These are phyloP conservation scores for Colletotrichum endophyticum DNA, from an alignment of 2,329 filamentous ascomycete species.

Conservation along the genomic window DNA sequence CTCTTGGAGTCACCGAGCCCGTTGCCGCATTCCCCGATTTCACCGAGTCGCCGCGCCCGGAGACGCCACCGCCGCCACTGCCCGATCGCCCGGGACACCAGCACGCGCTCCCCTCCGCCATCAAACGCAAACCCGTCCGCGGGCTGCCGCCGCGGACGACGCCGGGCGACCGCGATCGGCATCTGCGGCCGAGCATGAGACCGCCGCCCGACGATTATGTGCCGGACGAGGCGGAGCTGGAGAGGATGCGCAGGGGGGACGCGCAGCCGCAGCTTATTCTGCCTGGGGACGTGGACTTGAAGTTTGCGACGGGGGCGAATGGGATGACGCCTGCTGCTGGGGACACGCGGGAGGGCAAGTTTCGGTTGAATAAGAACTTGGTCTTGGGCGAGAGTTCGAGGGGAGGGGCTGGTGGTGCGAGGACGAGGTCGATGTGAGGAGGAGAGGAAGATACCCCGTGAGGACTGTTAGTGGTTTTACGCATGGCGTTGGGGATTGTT, in stretches of 20 bases:
- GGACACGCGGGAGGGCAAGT: conserved; percentile 11
- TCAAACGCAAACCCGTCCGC: neutral
- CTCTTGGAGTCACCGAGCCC: neutral
- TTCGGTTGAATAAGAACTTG: neutral
- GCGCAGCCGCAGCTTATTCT: conserved; percentile 27
- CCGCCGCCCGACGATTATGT: conserved; percentile 23
- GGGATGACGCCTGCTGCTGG: conserved; percentile 16
- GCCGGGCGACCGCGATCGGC: neutral
- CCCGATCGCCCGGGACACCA: neutral
- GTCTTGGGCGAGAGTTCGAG: neutral
- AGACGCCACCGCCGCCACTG: neutral
- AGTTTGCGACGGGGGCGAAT: conserved; percentile 17
- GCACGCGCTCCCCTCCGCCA: neutral
- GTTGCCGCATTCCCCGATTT: neutral
- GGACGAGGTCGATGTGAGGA: neutral
- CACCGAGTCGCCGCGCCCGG: neutral
- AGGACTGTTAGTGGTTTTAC: neutral
- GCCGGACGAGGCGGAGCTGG: conserved; percentile 24
- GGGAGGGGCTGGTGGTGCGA: neutral
- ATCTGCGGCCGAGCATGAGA: conserved; percentile 13
- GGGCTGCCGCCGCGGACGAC: neutral
- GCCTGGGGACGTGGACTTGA: conserved; percentile 12
- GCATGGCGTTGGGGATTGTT: neutral
- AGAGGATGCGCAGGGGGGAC: conserved; percentile 25
- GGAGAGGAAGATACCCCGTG: neutral